Evolutionary conservation across 2,329 filamentous ascomycete species (phyloP).

Genomic region (Geosmithia flava): DNA sequence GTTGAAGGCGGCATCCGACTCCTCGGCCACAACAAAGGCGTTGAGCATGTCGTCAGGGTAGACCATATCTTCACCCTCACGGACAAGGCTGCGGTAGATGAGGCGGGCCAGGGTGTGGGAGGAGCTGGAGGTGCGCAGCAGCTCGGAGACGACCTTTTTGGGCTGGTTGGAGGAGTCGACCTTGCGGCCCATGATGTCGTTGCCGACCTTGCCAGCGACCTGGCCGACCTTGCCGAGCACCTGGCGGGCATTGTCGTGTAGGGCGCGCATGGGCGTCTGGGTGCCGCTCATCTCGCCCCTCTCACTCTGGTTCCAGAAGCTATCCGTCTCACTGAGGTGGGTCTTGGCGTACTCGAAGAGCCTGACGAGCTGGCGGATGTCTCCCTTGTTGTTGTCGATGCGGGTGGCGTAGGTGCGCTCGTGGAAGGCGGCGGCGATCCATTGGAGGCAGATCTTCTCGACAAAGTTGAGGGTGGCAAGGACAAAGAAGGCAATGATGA

Average conservation of each 20-base stretch:
- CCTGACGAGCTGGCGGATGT: constrained; percentile 50
- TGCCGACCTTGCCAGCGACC: constrained; percentile 73
- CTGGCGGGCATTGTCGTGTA: constrained; percentile 64
- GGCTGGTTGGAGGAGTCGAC: constrained; percentile 62
- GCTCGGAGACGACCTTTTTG: constrained; percentile 68
- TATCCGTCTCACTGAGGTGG: constrained; percentile 43
- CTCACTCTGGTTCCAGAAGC: constrained; percentile 30
- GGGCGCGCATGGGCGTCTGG: constrained; percentile 61
- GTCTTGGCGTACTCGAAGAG: constrained; percentile 65
- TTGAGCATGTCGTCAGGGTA: constrained; percentile 63
- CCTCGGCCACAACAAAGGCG: constrained; percentile 72
- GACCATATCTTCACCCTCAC: constrained; percentile 64
- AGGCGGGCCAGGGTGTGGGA: constrained; percentile 78
- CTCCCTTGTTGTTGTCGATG: constrained; percentile 86
- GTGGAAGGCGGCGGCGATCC: constrained; percentile 91
- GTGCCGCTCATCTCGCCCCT: constrained; percentile 38
- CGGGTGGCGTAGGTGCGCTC: constrained; percentile 79
- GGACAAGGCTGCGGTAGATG: constrained; percentile 74
- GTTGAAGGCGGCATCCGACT: constrained; percentile 76
- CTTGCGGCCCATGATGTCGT: constrained; percentile 77
- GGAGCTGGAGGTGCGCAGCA: constrained; percentile 59
- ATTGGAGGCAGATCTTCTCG: constrained; percentile 89
- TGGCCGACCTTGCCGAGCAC: constrained; percentile 73
- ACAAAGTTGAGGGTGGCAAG: constrained; percentile 68
- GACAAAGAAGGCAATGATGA: constrained; percentile 77